Percentiles rank a stretch among this genome's conserved stretches.
These are phyloP conservation scores for Globisporangium orthogonon DNA, from an alignment of 352 stramenopile species.

Conservation along the genomic window DNA sequence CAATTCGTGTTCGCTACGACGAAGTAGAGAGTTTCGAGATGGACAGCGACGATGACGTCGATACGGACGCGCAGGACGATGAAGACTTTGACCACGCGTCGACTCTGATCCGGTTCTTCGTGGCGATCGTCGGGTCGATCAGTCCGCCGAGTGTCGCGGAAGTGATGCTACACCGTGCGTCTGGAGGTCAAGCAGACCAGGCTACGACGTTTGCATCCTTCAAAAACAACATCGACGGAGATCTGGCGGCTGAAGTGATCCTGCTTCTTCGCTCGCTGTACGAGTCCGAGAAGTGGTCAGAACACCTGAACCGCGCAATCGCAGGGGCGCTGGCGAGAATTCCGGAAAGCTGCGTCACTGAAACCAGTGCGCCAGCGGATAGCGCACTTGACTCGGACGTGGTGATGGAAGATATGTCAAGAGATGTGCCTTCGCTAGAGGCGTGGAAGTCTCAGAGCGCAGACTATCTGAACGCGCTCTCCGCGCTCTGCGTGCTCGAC, in stretches of 20 bases:
- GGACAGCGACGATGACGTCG: constrained; percentile 78
- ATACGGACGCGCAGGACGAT: constrained; percentile 44
- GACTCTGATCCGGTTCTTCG: constrained; percentile 69
- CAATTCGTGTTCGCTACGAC: constrained; percentile 56
- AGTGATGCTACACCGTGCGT: constrained; percentile 34
- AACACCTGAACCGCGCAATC: constrained; percentile 60
- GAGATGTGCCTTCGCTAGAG: constrained; percentile 45
- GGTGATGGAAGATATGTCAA: constrained; percentile 79
- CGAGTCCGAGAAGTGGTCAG: constrained; percentile 64
- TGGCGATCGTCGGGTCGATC: constrained; percentile 65
- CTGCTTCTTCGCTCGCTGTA: constrained; percentile 80
- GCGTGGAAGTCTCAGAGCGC: constrained; percentile 44
- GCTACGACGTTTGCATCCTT: constrained; percentile 1
- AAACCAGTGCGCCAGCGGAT: constrained; percentile 10
- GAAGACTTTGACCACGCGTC: constrained; percentile 51
- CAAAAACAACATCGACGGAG: constrained; percentile 31
- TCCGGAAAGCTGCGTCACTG: constrained; percentile 33
- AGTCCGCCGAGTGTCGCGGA: constrained; percentile 65
- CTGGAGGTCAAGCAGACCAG: background rate
- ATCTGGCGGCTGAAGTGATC: constrained; percentile 66
- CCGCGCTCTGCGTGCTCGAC: constrained; percentile 74
- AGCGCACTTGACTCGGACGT: constrained; percentile 57
- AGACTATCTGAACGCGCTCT: constrained; percentile 59
- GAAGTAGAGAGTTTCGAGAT: constrained; percentile 72
- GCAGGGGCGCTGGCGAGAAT: constrained; percentile 44